These are phyloP conservation scores for Nothophytophthora sp. DNA, from an alignment of 352 stramenopile species.

Conservation along the genomic window DNA sequence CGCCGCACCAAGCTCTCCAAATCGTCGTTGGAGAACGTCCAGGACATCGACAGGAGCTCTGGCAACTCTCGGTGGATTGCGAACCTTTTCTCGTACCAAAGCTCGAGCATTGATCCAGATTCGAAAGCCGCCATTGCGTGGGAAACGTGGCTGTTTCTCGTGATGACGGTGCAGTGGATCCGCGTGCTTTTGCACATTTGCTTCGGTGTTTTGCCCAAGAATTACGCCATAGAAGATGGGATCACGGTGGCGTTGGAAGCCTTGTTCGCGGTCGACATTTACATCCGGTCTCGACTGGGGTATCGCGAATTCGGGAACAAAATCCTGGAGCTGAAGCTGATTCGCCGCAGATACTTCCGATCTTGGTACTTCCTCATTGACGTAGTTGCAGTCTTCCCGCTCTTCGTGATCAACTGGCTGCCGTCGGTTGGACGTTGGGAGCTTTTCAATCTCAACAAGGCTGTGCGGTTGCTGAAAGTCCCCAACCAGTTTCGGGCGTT, in stretches of 20 bases:
- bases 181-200: conserved; percentile 40
- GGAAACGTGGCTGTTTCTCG: conserved; percentile 28
- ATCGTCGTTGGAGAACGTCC: conserved; percentile 4
- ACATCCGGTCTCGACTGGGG: conserved; percentile 41
- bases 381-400: conserved; percentile 33
- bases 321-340: conserved; percentile 41
- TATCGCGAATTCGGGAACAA: conserved; percentile 67
- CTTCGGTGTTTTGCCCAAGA: conserved; percentile 18
- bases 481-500: conserved; percentile 27
- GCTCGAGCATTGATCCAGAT: conserved; percentile 33
- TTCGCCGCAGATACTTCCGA: conserved; percentile 35
- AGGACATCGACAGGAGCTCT: neutral
- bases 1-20: conserved; percentile 42
- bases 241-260: conserved; percentile 33
- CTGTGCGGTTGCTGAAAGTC: conserved; percentile 40
- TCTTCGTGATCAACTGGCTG: conserved; percentile 50
- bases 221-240: conserved; percentile 5
- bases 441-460: conserved; percentile 58
- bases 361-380: conserved; percentile 46
- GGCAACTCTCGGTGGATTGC: neutral
- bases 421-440: conserved; percentile 27
- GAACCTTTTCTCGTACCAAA: conserved; percentile 3
- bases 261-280: conserved; percentile 45
- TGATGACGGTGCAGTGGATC: conserved; percentile 39
- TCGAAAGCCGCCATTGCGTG: conserved; percentile 25